Percentiles rank a stretch among this genome's conserved stretches.
phyloP scores from a whole-genome alignment of 2,329 filamentous ascomycete genomes.

The Metarhizium album region DNA sequence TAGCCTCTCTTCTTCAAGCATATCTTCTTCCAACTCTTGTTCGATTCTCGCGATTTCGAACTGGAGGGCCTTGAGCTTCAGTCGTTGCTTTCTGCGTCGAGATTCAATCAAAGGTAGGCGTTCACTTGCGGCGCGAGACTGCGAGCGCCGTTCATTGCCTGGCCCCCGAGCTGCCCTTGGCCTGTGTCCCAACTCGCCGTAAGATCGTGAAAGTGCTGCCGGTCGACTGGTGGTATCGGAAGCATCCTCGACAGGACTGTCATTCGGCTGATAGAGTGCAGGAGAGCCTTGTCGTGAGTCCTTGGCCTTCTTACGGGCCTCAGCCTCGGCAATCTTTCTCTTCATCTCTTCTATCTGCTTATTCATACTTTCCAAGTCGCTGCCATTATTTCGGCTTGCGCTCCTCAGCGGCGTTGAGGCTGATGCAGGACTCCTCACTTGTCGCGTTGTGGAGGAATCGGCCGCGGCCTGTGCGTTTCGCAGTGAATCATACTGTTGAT shows the following conservation, averaged over 20 bases:
- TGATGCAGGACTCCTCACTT: constrained; percentile 28
- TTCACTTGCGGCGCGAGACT: constrained; percentile 24
- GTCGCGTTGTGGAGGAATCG: constrained; percentile 27
- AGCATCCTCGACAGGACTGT: constrained; percentile 16
- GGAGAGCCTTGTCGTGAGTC: constrained; percentile 21
- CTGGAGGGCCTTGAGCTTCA: constrained; percentile 34
- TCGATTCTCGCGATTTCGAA: constrained; percentile 37
- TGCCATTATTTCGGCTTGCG: constrained; percentile 22
- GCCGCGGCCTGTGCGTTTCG: constrained; percentile 35
- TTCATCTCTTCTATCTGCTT: constrained; percentile 52
- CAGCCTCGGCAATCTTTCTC: constrained; percentile 45
- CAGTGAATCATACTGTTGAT: constrained; percentile 26
- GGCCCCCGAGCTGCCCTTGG: background rate
- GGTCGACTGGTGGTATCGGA: constrained; percentile 9
- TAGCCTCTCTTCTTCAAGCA: constrained; percentile 23
- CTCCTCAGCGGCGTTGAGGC: constrained; percentile 27
- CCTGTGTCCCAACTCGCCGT: background rate
- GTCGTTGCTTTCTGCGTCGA: constrained; percentile 27
- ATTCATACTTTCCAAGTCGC: constrained; percentile 39
- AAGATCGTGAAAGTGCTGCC: background rate
- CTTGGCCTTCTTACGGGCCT: constrained; percentile 41
- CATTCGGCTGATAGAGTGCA: constrained; percentile 15
- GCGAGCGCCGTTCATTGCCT: constrained; percentile 13
- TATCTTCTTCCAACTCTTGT: constrained; percentile 33
- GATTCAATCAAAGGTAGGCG: constrained; percentile 26